phyloP scores from a whole-genome alignment of 2,329 filamentous ascomycete species.

The Penicillium verrucosum region DNA sequence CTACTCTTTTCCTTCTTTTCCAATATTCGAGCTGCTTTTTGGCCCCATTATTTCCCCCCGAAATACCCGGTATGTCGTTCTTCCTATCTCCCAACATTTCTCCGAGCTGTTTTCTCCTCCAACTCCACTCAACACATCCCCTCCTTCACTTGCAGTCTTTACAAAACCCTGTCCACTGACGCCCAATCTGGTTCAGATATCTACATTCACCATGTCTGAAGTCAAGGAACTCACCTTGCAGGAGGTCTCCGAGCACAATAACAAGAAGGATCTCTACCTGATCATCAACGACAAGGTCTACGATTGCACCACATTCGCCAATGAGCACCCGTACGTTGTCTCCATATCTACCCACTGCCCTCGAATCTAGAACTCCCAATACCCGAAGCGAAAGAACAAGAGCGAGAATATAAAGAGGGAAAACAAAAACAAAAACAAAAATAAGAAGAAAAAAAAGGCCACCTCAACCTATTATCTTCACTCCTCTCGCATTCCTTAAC shows the following conservation, averaged over 20 bases:
- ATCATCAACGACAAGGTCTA: constrained; percentile 98
- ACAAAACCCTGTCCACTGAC: background rate
- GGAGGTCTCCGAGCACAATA: constrained; percentile 80
- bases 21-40: background rate
- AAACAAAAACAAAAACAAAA: background rate
- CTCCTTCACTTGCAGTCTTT: background rate
- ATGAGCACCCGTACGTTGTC: constrained; percentile 82
- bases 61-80: background rate
- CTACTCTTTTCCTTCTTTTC: background rate
- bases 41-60: background rate
- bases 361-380: constrained; percentile 2
- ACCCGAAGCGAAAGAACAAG: background rate
- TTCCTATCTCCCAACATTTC: constrained; percentile 1
- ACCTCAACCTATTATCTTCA: background rate
- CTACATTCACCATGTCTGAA: constrained; percentile 48
- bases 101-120: constrained; percentile 2
- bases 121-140: constrained; percentile 6
- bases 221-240: constrained; percentile 68
- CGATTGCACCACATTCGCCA: constrained; percentile 81
- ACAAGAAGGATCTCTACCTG: constrained; percentile 87
- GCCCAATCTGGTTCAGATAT: background rate
- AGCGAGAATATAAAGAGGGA: background rate
- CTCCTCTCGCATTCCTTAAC: background rate
- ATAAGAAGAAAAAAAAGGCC: background rate
- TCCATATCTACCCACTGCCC: background rate